phyloP scores from a whole-genome alignment of 139 green algal species.

The Desmodesmus armatus region DNA sequence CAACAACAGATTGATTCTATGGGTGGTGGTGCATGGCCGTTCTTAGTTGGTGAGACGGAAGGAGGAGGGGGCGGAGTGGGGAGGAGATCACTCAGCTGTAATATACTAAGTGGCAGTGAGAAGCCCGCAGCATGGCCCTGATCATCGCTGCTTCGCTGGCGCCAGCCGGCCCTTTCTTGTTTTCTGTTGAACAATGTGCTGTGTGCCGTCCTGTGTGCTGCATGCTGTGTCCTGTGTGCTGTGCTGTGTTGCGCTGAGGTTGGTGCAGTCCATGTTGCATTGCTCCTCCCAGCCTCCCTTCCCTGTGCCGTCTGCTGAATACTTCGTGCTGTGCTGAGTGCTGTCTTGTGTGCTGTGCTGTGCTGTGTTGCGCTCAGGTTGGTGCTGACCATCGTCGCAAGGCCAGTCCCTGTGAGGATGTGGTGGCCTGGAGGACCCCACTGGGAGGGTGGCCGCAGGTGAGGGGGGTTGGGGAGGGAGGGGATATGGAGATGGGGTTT shows the following conservation, averaged over 20 bases:
- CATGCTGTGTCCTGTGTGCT: background rate
- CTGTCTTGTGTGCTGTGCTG: slow-evolving; percentile 15
- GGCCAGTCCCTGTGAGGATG: slow-evolving; percentile 54
- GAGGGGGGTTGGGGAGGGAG: too few species aligned
- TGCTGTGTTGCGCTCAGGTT: slow-evolving; percentile 25
- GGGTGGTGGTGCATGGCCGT: too few species aligned
- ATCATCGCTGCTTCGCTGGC: too few species aligned
- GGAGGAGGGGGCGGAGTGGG: too few species aligned
- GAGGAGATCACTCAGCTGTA: too few species aligned
- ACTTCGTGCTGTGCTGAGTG: background rate
- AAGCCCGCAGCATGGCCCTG: too few species aligned
- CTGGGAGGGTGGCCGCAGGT: slow-evolving; percentile 30
- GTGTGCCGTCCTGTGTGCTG: background rate
- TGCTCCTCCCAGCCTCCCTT: background rate
- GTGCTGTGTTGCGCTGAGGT: background rate
- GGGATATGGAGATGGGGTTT: too few species aligned
- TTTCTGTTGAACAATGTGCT: too few species aligned
- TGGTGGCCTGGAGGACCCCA: slow-evolving; percentile 57
- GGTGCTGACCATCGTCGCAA: slow-evolving; percentile 45
- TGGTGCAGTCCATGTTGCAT: background rate
- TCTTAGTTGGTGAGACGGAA: too few species aligned
- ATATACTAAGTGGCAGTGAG: too few species aligned
- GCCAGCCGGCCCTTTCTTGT: too few species aligned
- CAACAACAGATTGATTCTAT: too few species aligned
- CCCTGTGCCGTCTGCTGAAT: background rate